Percentiles rank a stretch among this genome's conserved stretches.
Conservation (phyloP, 2,329 filamentous ascomycete genomes). For the Lasiodiplodia sp. region DNA sequence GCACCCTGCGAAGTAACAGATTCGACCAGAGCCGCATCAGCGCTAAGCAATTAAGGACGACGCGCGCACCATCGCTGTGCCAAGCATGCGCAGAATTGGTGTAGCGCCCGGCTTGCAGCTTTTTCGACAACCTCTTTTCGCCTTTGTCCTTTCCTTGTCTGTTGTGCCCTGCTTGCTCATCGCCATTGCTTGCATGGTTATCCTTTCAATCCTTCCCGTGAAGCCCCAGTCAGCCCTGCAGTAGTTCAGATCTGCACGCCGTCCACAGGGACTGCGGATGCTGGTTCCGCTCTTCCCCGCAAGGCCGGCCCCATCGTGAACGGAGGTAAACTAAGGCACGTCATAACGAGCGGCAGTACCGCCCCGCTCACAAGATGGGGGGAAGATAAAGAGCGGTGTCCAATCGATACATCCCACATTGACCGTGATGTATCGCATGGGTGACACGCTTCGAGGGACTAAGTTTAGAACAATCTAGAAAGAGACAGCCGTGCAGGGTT, state of each 20-base stretch:
- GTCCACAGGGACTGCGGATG: background rate
- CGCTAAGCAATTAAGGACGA: conserved; percentile 18
- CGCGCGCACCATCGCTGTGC: background rate
- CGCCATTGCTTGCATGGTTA: background rate
- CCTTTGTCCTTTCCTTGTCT: background rate
- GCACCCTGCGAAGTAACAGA: conserved; percentile 13
- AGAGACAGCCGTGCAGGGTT: conserved; percentile 2
- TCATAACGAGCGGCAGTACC: conserved; percentile 3
- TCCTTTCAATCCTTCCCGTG: background rate
- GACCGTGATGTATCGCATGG: background rate
- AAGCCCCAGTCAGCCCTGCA: conserved; percentile 14
- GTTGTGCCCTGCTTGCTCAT: background rate
- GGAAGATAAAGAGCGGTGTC: background rate
- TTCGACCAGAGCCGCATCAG: conserved; percentile 15
- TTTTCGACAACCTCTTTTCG: background rate
- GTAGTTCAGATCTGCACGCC: conserved; percentile 12
- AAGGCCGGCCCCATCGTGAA: background rate
- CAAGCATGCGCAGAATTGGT: conserved; percentile 8
- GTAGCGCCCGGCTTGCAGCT: conserved; percentile 14
- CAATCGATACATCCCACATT: conserved; percentile 2
- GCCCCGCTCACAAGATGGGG: background rate
- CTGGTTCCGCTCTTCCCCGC: conserved; percentile 11
- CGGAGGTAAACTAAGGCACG: conserved; percentile 20
- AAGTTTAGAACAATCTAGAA: conserved; percentile 8
- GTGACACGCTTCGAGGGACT: background rate